phyloP scores from a whole-genome alignment of 129 eudicot genomes.

The Glebionis coronaria region DNA sequence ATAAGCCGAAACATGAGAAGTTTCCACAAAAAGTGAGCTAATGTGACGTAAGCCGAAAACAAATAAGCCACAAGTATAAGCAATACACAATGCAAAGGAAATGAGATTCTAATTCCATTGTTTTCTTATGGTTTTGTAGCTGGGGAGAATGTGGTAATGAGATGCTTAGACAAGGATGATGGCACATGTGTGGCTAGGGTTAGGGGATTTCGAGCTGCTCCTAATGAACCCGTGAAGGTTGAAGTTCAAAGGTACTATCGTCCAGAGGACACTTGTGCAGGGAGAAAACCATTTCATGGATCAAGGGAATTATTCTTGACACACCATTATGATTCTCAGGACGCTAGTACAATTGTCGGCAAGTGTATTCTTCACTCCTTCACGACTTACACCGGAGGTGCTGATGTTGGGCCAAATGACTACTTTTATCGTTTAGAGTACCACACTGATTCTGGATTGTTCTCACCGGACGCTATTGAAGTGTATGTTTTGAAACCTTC shows the following conservation, averaged over 20 bases:
- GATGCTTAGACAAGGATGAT: slow-evolving; percentile 36
- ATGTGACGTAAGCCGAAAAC: too few relatives aligned
- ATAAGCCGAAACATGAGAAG: too few relatives aligned
- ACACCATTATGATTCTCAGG: slow-evolving; percentile 58
- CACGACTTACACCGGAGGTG: slow-evolving; percentile 56
- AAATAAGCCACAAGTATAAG: too few relatives aligned
- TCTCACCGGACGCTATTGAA: slow-evolving; percentile 58
- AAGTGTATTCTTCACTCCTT: slow-evolving; percentile 63
- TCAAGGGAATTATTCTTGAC: slow-evolving; percentile 57
- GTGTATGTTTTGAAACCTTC: slow-evolving; percentile 33
- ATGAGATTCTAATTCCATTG: slow-evolving; percentile 16
- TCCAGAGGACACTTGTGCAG: slow-evolving; percentile 66
- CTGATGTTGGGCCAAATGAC: slow-evolving; percentile 56
- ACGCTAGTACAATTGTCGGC: slow-evolving; percentile 56
- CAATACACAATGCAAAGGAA: background rate
- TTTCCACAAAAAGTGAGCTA: too few relatives aligned
- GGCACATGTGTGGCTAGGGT: slow-evolving; percentile 66
- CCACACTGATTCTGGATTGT: slow-evolving; percentile 59
- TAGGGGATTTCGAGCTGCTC: slow-evolving; percentile 54
- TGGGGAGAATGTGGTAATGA: slow-evolving; percentile 67
- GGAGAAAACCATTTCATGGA: slow-evolving; percentile 68
- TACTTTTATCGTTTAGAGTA: slow-evolving; percentile 68
- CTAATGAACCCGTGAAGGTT: slow-evolving; percentile 49
- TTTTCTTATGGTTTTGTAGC: slow-evolving; percentile 34
- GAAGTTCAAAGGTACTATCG: slow-evolving; percentile 62